Base-by-base conservation (phyloP, 78 protist species). In the Dictyostelium intermedium region DNA sequence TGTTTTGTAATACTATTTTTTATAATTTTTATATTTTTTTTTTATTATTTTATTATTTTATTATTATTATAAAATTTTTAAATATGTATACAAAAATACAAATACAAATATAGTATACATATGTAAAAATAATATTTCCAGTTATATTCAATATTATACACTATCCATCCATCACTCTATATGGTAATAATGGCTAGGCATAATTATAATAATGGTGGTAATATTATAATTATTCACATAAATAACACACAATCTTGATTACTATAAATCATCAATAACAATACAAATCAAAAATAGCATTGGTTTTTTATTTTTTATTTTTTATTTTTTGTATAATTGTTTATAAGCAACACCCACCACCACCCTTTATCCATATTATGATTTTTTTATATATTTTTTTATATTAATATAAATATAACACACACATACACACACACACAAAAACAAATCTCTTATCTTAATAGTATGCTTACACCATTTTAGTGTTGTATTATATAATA, bases 181-280 rank as follows among this genome's bases (percentile, higher is more conserved):
- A 56, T 56, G 27, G 66, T 56, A 56, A 56, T 56, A 56, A 2
- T 56, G 20, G 6, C 66, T 20, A 56, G 66, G 66, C 66, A 56
- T 56, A 56, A 56, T 56, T 56, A 56, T 56, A 56, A 56, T 56
- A 56, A 56, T 56, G 27, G 66, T 56, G 27, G 27, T 50, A 39
- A 39, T 56, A 14, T 56, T 56, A 56, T 56, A 56, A 20, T 56
- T 56, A 5, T 56, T 56, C 66, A 56, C 66, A 56, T 56, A 56
- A 56, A 56, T 56, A 56, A 56, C 66, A 56, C 74, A 66, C 74
- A 66, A 66, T 66, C 74, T 66, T 66, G 74, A 66, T 66, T 66
- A 66, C 74, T 27, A 27, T 27, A 27, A 66, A 66, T 66, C 74
- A 66, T 66, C 35, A 66, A 56, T 66, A 66, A 66, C 35, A 66